phyloP scores from a whole-genome alignment of 225 moss, liverwort and hornwort species.

The Marchantia polymorpha region DNA sequence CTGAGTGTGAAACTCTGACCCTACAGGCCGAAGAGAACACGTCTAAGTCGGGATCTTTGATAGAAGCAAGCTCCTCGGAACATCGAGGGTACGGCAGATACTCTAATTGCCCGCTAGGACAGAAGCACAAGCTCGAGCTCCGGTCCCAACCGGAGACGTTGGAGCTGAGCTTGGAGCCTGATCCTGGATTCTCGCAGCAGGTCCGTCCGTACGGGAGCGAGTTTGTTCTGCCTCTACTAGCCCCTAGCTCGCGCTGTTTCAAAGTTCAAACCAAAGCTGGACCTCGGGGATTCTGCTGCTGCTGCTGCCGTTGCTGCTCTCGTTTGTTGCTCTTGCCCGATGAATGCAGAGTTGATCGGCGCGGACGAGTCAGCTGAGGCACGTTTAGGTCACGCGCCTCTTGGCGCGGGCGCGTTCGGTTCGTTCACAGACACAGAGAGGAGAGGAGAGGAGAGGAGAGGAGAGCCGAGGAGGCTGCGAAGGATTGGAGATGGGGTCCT shows the following conservation, averaged over 20 bases:
- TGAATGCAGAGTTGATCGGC: not conserved
- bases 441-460: not conserved
- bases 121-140: not conserved
- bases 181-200: not conserved
- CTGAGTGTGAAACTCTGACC: no score
- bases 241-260: not conserved
- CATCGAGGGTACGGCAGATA: not conserved
- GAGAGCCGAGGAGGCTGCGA: not conserved
- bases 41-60: no score
- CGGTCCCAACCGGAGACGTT: not conserved
- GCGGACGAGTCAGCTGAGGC: not conserved
- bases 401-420: not conserved
- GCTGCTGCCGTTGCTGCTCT: not conserved
- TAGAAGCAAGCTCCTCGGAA: not conserved
- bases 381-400: not conserved
- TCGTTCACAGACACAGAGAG: no score
- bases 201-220: not conserved
- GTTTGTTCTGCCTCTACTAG: no score
- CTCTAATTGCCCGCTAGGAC: not conserved
- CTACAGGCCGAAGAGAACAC: no score
- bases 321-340: not conserved
- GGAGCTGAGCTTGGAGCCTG: not conserved
- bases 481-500: not conserved
- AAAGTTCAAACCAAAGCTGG: not conserved
- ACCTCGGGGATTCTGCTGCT: no score